A percentile compares a stretch with the other conserved stretches of the same genome.
These are phyloP conservation scores for Penicillium sp. DNA, from an alignment of 2,329 filamentous ascomycete species.

Conservation along the genomic window DNA sequence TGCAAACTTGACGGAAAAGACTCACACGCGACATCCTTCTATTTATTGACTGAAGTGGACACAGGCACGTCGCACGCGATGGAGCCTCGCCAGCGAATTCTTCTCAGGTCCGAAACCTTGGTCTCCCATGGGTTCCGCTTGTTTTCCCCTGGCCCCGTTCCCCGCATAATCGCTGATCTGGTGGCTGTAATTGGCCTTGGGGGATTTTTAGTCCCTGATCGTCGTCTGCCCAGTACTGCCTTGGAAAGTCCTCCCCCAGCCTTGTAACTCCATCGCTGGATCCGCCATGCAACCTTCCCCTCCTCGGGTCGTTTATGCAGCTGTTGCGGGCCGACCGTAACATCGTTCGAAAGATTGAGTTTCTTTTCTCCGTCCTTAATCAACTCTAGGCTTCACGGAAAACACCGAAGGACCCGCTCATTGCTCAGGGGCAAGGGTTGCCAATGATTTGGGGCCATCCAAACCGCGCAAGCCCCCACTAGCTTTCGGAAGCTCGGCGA, in stretches of 20 bases:
- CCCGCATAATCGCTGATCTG: constrained; percentile 1
- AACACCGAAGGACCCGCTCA: background rate
- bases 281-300: constrained; percentile 4
- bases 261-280: background rate
- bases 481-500: background rate
- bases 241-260: constrained; percentile 4
- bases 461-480: background rate
- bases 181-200: background rate
- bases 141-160: background rate
- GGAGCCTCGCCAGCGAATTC: no score
- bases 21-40: background rate
- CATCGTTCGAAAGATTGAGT: background rate
- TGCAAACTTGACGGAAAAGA: background rate
- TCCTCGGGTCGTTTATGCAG: background rate
- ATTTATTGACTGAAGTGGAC: background rate
- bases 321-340: background rate
- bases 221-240: background rate
- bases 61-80: background rate
- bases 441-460: background rate
- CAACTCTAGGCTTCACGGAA: background rate
- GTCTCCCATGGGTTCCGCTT: background rate
- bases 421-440: background rate
- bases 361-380: background rate
- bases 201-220: background rate
- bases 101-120: background rate